phyloP scores from a whole-genome alignment of 2,329 filamentous ascomycete genomes.

The Fusarium brachygibbosum region DNA sequence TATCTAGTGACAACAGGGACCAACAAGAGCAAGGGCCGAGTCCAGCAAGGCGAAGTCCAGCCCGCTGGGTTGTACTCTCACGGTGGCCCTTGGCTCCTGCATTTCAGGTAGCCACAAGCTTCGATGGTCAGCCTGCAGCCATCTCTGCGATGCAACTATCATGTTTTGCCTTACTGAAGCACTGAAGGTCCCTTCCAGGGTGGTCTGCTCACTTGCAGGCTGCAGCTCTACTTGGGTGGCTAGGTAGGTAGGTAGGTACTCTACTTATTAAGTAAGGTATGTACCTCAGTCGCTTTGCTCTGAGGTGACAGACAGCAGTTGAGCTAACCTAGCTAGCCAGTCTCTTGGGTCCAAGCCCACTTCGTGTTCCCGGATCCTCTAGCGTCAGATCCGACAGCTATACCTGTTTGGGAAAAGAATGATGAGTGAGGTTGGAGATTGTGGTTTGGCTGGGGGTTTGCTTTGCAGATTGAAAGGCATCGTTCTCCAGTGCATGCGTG shows the following conservation, averaged over 20 bases:
- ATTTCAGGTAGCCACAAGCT: slow-evolving; percentile 40
- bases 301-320: slow-evolving; percentile 22
- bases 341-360: slow-evolving; percentile 28
- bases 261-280: background rate
- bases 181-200: slow-evolving; percentile 17
- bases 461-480: slow-evolving; percentile 11
- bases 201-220: slow-evolving; percentile 16
- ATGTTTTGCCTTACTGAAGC: slow-evolving; percentile 23
- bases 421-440: slow-evolving; percentile 10
- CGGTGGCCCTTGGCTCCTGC: slow-evolving; percentile 16
- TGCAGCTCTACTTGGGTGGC: slow-evolving; percentile 21
- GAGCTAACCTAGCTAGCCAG: slow-evolving; percentile 10
- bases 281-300: background rate
- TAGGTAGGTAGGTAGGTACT: background rate
- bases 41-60: background rate
- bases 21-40: slow-evolving; percentile 3
- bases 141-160: slow-evolving; percentile 24
- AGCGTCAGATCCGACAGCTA: slow-evolving; percentile 14
- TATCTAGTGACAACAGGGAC: slow-evolving; percentile 6
- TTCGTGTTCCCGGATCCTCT: slow-evolving; percentile 35
- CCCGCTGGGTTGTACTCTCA: background rate
- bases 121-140: slow-evolving; percentile 22
- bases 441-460: slow-evolving; percentile 4
- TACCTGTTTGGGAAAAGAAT: slow-evolving; percentile 12
- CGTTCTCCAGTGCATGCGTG: background rate